A percentile compares a stretch with the other conserved stretches of the same genome.
Evolutionary conservation across 1,139 yeast genomes (phyloP).

Genomic region (Kurtzmaniella quercitrusa): DNA sequence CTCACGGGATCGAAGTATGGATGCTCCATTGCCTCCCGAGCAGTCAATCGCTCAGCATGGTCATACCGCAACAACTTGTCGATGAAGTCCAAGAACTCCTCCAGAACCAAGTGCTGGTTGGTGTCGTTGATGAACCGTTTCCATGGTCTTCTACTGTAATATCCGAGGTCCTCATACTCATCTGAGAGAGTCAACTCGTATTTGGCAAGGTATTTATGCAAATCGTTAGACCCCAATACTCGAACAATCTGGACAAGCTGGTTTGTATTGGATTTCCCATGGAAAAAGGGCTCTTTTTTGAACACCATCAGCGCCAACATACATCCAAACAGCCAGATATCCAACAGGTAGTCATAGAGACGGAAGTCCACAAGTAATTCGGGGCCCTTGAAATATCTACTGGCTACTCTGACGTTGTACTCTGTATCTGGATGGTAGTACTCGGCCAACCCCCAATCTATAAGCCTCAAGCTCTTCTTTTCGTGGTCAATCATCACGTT

Average conservation of each 20-base stretch:
- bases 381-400: conserved; percentile 97
- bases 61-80: conserved; percentile 84
- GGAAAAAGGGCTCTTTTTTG: conserved; percentile 95
- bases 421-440: conserved; percentile 94
- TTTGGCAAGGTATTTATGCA: conserved; percentile 67
- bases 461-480: conserved; percentile 64
- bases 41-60: conserved; percentile 92
- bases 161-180: conserved; percentile 81
- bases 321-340: conserved; percentile 96
- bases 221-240: conserved; percentile 86
- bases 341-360: conserved; percentile 91
- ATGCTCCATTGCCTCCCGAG: conserved; percentile 91
- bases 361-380: conserved; percentile 91
- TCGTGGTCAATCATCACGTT: conserved; percentile 97
- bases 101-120: conserved; percentile 64
- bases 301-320: conserved; percentile 97
- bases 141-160: conserved; percentile 89
- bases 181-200: conserved; percentile 73
- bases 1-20: conserved; percentile 50
- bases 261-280: conserved; percentile 93
- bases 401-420: conserved; percentile 95
- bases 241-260: conserved; percentile 93
- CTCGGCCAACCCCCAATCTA: conserved; percentile 99
- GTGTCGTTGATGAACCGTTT: conserved; percentile 67
- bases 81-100: conserved; percentile 74